Conservation (phyloP, 371 early-diverging fungal genomes). For the Sporodiniella umbellata region DNA sequence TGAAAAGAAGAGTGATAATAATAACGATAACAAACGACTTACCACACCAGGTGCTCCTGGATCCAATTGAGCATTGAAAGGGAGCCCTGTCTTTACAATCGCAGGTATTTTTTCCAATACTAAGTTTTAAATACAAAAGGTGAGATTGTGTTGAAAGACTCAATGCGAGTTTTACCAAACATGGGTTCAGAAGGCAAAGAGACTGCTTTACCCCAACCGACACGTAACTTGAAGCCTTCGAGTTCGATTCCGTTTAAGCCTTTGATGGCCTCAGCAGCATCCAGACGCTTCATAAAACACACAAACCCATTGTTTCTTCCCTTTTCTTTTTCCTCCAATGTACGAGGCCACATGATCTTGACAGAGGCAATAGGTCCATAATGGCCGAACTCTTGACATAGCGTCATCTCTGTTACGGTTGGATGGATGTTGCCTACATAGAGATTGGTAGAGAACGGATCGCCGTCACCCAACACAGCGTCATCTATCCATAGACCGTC, state of each 20-base stretch:
- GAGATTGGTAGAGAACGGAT: slow-evolving; percentile 85
- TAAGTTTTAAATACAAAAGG: background rate
- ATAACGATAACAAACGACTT: no score
- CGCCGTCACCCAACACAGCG: slow-evolving; percentile 71
- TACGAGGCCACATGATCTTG: slow-evolving; percentile 96
- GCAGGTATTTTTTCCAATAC: slow-evolving; percentile 33
- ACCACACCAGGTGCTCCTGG: slow-evolving; percentile 19
- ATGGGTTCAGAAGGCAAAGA: slow-evolving; percentile 76
- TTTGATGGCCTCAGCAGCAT: slow-evolving; percentile 72
- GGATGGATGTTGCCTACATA: slow-evolving; percentile 85
- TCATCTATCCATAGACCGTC: background rate
- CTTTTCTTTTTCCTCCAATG: slow-evolving; percentile 77
- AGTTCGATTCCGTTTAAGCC: slow-evolving; percentile 74
- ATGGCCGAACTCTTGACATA: slow-evolving; percentile 76
- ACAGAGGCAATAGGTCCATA: slow-evolving; percentile 91
- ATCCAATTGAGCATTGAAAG: slow-evolving; percentile 68
- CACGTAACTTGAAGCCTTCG: slow-evolving; percentile 60
- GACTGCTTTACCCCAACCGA: slow-evolving; percentile 91
- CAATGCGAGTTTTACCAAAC: slow-evolving; percentile 53
- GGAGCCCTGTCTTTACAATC: slow-evolving; percentile 48
- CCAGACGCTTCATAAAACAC: slow-evolving; percentile 80
- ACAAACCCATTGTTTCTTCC: slow-evolving; percentile 87
- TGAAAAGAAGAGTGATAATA: no score
- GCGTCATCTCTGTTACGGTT: slow-evolving; percentile 19
- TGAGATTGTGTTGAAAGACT: background rate